Conservation (phyloP, 352 stramenopile genomes). For the Globisporangium canariense region DNA sequence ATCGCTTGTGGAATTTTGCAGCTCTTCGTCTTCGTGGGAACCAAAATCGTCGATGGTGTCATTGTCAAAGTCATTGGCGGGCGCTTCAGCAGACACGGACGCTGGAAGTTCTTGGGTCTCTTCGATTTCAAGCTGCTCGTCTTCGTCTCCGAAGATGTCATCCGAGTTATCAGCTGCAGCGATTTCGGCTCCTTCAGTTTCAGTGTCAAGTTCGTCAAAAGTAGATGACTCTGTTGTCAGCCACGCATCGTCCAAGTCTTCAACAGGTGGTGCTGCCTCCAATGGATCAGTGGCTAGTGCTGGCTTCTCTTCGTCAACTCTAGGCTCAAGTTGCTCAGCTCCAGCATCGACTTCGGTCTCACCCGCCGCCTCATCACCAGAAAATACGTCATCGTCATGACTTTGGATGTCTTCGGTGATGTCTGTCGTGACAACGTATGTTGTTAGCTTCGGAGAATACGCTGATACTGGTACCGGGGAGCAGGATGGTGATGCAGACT, state of each 20-base stretch:
- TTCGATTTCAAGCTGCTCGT: background rate
- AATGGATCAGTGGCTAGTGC: background rate
- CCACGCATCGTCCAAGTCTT: conserved; percentile 10
- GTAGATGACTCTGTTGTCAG: background rate
- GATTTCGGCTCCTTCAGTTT: background rate
- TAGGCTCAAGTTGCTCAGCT: background rate
- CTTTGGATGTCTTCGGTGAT: conserved; percentile 53
- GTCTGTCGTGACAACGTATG: conserved; percentile 27
- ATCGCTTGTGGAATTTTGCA: background rate
- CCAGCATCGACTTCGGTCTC: background rate
- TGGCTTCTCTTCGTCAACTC: background rate
- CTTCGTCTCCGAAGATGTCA: background rate
- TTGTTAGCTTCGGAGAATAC: conserved; percentile 4
- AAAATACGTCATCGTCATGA: conserved; percentile 7
- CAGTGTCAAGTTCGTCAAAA: background rate
- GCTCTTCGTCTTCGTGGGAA: background rate
- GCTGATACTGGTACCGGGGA: background rate
- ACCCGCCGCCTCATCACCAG: background rate
- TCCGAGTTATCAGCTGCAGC: background rate
- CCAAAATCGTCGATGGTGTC: background rate
- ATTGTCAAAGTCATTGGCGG: background rate
- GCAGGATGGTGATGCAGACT: background rate
- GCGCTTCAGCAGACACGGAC: background rate
- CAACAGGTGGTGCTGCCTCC: conserved; percentile 1
- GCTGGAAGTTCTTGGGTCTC: background rate